A percentile compares a stretch with the other conserved stretches of the same genome.
Conservation (phyloP, 2,329 filamentous ascomycete genomes). For the Tolypocladium inflatum region DNA sequence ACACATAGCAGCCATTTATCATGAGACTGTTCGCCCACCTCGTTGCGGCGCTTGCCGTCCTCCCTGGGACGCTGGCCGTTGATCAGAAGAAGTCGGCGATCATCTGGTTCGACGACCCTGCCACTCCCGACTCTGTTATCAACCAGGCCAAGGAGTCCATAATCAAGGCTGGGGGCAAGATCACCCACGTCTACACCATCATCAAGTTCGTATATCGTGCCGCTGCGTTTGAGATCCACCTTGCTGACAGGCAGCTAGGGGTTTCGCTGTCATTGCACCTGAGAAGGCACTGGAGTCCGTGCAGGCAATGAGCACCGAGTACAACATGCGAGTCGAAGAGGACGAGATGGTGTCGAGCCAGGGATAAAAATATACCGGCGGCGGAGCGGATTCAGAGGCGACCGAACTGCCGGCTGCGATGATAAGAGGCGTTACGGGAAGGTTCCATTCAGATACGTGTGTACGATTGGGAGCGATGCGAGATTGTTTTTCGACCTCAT, state of each 20-base stretch:
- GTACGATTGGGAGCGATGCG: not conserved
- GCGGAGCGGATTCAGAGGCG: not conserved
- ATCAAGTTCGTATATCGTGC: constrained; percentile 46
- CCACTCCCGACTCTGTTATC: constrained; percentile 54
- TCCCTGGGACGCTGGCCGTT: constrained; percentile 51
- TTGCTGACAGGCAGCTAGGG: constrained; percentile 40
- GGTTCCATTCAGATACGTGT: not conserved
- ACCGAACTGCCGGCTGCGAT: not conserved
- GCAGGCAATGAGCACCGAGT: constrained; percentile 45
- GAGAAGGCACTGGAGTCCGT: constrained; percentile 60
- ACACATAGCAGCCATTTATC: constrained; percentile 11
- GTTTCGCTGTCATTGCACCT: constrained; percentile 67
- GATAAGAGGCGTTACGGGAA: not conserved
- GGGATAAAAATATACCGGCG: not conserved
- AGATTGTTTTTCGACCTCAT: not conserved
- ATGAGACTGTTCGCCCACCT: constrained; percentile 57
- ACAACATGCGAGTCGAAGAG: constrained; percentile 55
- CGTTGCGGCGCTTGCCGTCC: constrained; percentile 44
- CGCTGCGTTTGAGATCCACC: not conserved
- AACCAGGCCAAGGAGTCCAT: constrained; percentile 64
- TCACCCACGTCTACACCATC: constrained; percentile 67
- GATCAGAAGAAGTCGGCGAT: constrained; percentile 66
- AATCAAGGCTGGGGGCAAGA: constrained; percentile 57
- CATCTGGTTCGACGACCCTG: constrained; percentile 64
- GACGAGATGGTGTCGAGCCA: constrained; percentile 55